Evolutionary conservation across 768 basidiomycete genomes (phyloP), one percentile per base, ranked within the genome.

Genomic region (Filobasidium wieringae): DNA sequence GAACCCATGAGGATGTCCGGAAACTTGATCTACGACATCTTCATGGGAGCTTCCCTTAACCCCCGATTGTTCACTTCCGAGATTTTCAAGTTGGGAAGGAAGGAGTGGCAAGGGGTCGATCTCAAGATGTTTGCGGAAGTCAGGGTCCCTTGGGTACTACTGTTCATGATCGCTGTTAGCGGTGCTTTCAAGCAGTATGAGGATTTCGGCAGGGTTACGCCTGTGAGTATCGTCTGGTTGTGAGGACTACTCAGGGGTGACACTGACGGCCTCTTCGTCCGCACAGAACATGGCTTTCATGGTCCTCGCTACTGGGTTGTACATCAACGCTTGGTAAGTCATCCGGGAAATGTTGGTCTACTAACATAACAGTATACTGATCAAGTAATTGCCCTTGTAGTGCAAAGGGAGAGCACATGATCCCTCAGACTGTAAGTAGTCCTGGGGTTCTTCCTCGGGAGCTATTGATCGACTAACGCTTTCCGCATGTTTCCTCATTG

Each of bases 101-200:
- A 61, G 51, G 50, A 55, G 36, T 61, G 60, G 60, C 90, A 90
- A 7, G 78, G 80, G 19, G 80, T 99, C 61, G 93, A 97, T 74
- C 77, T 99, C 68, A 99, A 99, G 76, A 96, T 97, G 92, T 99
- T 89, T 84, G 88, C 88, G 4, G 91, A 95, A 69, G 88, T 96
- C 59, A 83, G 95, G 51, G 86, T 99, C 64, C 90, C 92, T 4
- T 99, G 95, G 95, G 85, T 92, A 37, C 82, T 95, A 53, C 84
- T 95, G 17, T 96, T 96, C 78, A 85, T 90, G 75, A 79, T 96
- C 64, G 81, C 91, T 4, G 82, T 97, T 33, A 91, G 87, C 26
- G 93, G 90, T 49, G 87, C 84, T 24, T 87, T 87, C 77, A 96
- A 95, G 76, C 95, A 99, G 71, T 93, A 95, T 71, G 90, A 96